Base-by-base conservation (phyloP, 345 rosid genomes). In the Rhodamnia rubescens region DNA sequence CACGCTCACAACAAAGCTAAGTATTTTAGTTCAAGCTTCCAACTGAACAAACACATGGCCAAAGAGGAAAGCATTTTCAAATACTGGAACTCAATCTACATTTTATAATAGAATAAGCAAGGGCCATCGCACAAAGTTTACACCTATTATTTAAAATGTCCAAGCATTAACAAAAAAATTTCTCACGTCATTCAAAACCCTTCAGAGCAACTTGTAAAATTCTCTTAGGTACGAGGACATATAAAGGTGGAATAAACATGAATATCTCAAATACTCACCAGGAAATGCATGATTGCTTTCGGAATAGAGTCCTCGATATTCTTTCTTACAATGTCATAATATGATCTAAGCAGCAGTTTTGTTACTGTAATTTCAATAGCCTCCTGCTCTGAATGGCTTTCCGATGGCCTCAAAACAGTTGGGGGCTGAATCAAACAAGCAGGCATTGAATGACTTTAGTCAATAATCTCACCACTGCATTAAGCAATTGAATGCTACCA, bases 261-360 rank as follows among this genome's bases (percentile, higher is more conserved):
- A 74, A 52, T 40, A 69, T 26, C 53, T 57, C n/a, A 55, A 22
- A 29, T 83, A 87, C 86, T 90, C 92, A 89, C 99, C 96, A 98
- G 91, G 89, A 98, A 98, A 90, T 96, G 99, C 97, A 98, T 98
- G 85, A 98, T 95, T 84, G 99, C 96, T 92, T 96, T 98, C 44
- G 99, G 99, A 78, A 95, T 88, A 6, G 89, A 89, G 89, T 98
- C 99, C 91, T 94, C 96, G 51, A 98, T 92, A 89, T 96, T 96
- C 93, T 94, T 98, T 89, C 99, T 90, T 50, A 94, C 99, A 89
- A 98, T 95, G 91, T 96, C 98, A 36, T 96, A 98, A 87, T 98
- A 98, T 75, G 99, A 98, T 89, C 90, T 91, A 75, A 98, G 92
- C 51, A 98, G 94, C 88, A 94, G 90, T 91, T 95, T 98, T 29